Evolutionary conservation across 2,329 filamentous ascomycete genomes (phyloP).

Genomic region (Septoria petroselini): DNA sequence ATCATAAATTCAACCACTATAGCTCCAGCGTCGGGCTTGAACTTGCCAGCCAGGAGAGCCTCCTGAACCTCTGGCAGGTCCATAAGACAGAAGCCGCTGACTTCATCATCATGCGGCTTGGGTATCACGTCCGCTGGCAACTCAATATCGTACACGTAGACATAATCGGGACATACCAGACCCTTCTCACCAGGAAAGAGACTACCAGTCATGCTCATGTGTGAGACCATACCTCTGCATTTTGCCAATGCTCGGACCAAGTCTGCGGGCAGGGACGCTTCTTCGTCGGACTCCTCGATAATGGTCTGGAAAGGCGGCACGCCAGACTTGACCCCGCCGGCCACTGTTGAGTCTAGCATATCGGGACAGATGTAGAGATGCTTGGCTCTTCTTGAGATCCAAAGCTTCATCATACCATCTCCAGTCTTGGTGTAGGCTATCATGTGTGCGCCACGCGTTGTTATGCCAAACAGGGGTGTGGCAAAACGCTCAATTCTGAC

Average conservation of each 20-base stretch:
- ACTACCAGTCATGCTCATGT: slow-evolving; percentile 73
- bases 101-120: slow-evolving; percentile 79
- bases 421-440: slow-evolving; percentile 60
- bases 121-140: slow-evolving; percentile 66
- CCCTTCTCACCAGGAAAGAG: slow-evolving; percentile 74
- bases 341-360: slow-evolving; percentile 91
- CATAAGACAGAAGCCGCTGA: slow-evolving; percentile 75
- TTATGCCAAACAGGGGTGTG: slow-evolving; percentile 67
- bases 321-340: slow-evolving; percentile 76
- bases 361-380: slow-evolving; percentile 81
- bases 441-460: slow-evolving; percentile 76
- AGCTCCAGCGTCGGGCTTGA: slow-evolving; percentile 90
- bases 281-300: slow-evolving; percentile 81
- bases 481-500: slow-evolving; percentile 73
- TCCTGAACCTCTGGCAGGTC: slow-evolving; percentile 68
- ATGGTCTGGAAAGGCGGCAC: slow-evolving; percentile 77
- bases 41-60: slow-evolving; percentile 66
- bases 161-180: slow-evolving; percentile 80
- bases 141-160: slow-evolving; percentile 86
- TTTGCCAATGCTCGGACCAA: slow-evolving; percentile 60
- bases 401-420: slow-evolving; percentile 67
- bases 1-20: slow-evolving; percentile 85
- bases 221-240: slow-evolving; percentile 69
- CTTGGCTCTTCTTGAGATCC: slow-evolving; percentile 72
- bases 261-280: slow-evolving; percentile 71